Evolutionary conservation across 164 flowering plant species (phyloP), one percentile per base, ranked within the genome.

Genomic region (Berberis thunbergii): DNA sequence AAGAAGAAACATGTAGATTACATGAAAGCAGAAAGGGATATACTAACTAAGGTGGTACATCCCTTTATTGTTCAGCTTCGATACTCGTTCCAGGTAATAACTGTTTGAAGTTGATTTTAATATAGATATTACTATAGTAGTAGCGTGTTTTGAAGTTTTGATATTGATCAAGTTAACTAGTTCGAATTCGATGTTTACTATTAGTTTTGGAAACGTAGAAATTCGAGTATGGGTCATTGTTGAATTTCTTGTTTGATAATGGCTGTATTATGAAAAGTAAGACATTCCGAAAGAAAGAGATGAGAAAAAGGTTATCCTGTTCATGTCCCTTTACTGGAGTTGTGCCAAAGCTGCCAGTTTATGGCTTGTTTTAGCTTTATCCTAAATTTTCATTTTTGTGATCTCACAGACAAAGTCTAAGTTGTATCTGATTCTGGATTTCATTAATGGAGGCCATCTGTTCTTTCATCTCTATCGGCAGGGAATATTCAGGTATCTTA

Each of bases 1-100:
- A 86, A 87, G 81, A 93, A 86, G 81, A 93, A 93, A 63, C 98
- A 90, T 76, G 89, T 86, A 0, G 97, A 88, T 78, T 93, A 93
- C 67, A 93, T 90, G 98, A 90, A 76, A 64, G 95, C 96, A 46
- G 96, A 90, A 84, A 84, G 98, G 73, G 94, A 93, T 75, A 93
- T 93, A 67, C 83, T 90, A 26, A 88, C 96, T n/a, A 87, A 86
- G 68, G 84, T 93, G n/a, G 85, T 72, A 43, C 97, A 93, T 65
- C 97, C 98, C 3, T 93, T 90, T 45, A 80, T 93, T 63, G 97
- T 93, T 53, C 96, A 77, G 74, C 97, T 93, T 60, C 72, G 92
- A 11, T 90, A 83, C 74, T 93, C 98, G 41, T 93, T 93, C 68
- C 98, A 93, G 93, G 98, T 92, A 65, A 6, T 7, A 61, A 26